Base-by-base conservation (phyloP, 2,329 filamentous ascomycete species). In the Penicillium expansum region DNA sequence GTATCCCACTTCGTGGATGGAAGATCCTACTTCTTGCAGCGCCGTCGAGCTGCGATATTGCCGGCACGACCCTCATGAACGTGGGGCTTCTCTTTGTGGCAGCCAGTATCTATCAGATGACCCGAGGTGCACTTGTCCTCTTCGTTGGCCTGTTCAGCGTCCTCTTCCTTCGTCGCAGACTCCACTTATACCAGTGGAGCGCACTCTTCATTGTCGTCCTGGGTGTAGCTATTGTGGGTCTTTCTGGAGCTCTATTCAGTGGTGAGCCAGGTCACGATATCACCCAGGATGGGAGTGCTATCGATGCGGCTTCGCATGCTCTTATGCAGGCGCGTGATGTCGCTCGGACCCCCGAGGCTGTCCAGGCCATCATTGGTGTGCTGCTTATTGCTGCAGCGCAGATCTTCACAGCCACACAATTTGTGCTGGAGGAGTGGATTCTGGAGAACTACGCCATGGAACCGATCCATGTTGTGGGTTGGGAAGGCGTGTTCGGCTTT, bases 31-130 rank as follows among this genome's bases (percentile, higher is more conserved):
- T 97, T 30, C 83, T 99, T 52, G 88, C 92, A 8, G 79, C 96
- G 11, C 94, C 94, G 1, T 90, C 94, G 41, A 88, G 92, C 70
- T 97, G 92, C 76, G 94, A 99, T 72, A 96, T 97, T 62, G 86
- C 90, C 24, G 94, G 91, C 47, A 99, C 94, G 5, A 99, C 94
- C 4, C 83, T 97, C 54, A 97, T 99, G 92, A 99, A 99, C 70
- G 90, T 91, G 5, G 94, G 94, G 4, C 81, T 99, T 64, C 82
- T 97, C 48, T 92, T 97, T 71, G 92, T 97, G 24, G 94, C 91
- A 13, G 91, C 94, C 1, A 95, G 91, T 59, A 97, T 99, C 69
- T 99, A 97, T 77, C 94, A 99, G 77, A 99, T 99, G 94, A 97
- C 93, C 1, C 83, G 94, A 57, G 94, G 94, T 9, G 94, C 94